Percentiles rank a stretch among this genome's conserved stretches.
Conservation (phyloP, 345 rosid species). For the Eucalyptus pumila region DNA sequence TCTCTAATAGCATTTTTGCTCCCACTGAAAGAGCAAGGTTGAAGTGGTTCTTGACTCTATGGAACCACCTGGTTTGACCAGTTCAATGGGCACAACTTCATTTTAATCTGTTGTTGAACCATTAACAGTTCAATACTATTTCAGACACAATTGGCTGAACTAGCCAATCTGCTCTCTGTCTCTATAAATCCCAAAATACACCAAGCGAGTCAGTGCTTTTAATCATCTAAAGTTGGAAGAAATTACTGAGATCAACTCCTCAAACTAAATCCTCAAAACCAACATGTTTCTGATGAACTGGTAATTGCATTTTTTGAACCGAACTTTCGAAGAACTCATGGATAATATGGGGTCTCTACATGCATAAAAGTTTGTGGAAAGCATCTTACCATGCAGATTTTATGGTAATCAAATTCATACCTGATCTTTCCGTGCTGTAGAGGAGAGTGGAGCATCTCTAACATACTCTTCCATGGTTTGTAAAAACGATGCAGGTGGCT, state of each 20-base stretch:
- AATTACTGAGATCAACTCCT: not conserved
- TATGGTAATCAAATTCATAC: conserved; percentile 12
- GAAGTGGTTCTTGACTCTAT: not conserved
- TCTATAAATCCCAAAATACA: not conserved
- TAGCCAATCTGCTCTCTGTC: not conserved
- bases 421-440: conserved; percentile 61
- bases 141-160: not conserved
- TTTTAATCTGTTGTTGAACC: not conserved
- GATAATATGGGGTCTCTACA: not conserved
- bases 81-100: not conserved
- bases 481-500: conserved; percentile 90
- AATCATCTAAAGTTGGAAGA: not conserved
- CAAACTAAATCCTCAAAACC: not conserved
- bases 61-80: not conserved
- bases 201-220: not conserved
- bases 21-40: not conserved
- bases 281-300: not conserved
- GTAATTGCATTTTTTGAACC: not conserved
- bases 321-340: not conserved
- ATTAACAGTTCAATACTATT: not conserved
- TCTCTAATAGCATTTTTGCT: not conserved
- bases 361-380: not conserved
- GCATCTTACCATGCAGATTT: not conserved
- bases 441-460: conserved; percentile 64
- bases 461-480: conserved; percentile 99